phyloP scores from a whole-genome alignment of 805 yeast species.

The Cyberlindnera veronae region DNA sequence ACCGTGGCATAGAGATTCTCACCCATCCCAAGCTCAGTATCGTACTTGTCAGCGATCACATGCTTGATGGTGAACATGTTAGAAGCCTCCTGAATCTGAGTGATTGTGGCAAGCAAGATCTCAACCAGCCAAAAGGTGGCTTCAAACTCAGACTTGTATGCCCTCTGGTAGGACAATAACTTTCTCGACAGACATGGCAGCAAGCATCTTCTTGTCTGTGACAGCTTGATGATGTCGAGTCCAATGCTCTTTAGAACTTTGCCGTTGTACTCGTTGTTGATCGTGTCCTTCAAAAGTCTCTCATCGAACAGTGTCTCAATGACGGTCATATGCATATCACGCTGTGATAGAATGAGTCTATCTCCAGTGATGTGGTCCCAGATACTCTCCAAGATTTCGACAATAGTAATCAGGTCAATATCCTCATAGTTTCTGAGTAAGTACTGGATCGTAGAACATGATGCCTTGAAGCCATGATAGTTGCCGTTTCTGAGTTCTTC shows the following conservation, averaged over 20 bases:
- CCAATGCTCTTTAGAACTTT: slow-evolving; percentile 32
- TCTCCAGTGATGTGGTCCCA: slow-evolving; percentile 60
- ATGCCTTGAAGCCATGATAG: slow-evolving; percentile 10
- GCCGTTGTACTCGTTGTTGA: slow-evolving; percentile 28
- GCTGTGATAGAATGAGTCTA: slow-evolving; percentile 62
- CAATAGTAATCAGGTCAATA: slow-evolving; percentile 26
- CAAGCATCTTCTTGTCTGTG: slow-evolving; percentile 64
- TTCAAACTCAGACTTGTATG: slow-evolving; percentile 34
- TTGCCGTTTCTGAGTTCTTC: slow-evolving; percentile 16
- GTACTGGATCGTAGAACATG: slow-evolving; percentile 18
- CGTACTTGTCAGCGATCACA: slow-evolving; percentile 51
- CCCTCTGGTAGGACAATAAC: slow-evolving; percentile 43
- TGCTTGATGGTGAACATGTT: slow-evolving; percentile 59
- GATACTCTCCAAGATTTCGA: slow-evolving; percentile 37
- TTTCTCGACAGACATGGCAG: slow-evolving; percentile 54
- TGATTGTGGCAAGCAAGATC: slow-evolving; percentile 43
- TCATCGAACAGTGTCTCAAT: slow-evolving; percentile 49
- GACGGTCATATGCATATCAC: slow-evolving; percentile 54
- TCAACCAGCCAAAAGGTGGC: slow-evolving; percentile 47
- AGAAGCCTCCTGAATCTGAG: slow-evolving; percentile 50
- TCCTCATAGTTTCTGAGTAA: slow-evolving; percentile 17
- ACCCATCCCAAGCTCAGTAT: slow-evolving; percentile 37
- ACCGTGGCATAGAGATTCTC: slow-evolving; percentile 39
- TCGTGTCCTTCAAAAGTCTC: slow-evolving; percentile 37
- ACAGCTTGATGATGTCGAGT: slow-evolving; percentile 41